Evolutionary conservation across 805 yeast species (phyloP), one percentile per base, ranked within the genome.

Genomic region (Candida xiaguanensis): DNA sequence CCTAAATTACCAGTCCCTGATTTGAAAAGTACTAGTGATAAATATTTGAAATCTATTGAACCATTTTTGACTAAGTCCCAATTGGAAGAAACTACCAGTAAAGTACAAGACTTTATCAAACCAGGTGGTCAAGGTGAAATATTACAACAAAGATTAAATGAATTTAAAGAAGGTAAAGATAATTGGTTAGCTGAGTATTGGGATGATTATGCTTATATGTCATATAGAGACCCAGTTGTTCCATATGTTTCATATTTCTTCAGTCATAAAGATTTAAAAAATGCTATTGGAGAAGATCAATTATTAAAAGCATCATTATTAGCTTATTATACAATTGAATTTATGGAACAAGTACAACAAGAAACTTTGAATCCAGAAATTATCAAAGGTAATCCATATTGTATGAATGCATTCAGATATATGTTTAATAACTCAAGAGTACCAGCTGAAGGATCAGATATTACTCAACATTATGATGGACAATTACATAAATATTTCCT

Each of bases 121-220:
- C 41, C 44, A 17, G 41, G 41, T 13, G 88, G 87, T 6, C 67
- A 69, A 32, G 88, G 93, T 13, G 79, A 78, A 39, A 65, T 58
- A 23, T 74, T 91, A 45, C 98, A 91, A 58, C 48, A 68, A 41
- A 74, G 90, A 44, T 72, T 91, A 38, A 55, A 61, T 26, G 65
- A 72, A 18, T 77, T 78, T 49, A 82, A 91, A 20, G 51, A 63
- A 22, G 73, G 63, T 38, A 76, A 78, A 45, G 82, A 88, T 56
- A 91, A 91, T 61, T 91, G 99, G 99, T 72, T 91, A 53, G 77
- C 85, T 34, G 82, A 78, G 44, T 88, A 83, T 74, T 91, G 99
- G 99, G 95, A 91, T 61, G 84, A 85, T 52, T 86, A 85, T 50
- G 95, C 96, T 15, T 91, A 91, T 64, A 70, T 91, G 70, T 80